Conservation (phyloP, 2,329 filamentous ascomycete species). For the Thielaviopsis populi region DNA sequence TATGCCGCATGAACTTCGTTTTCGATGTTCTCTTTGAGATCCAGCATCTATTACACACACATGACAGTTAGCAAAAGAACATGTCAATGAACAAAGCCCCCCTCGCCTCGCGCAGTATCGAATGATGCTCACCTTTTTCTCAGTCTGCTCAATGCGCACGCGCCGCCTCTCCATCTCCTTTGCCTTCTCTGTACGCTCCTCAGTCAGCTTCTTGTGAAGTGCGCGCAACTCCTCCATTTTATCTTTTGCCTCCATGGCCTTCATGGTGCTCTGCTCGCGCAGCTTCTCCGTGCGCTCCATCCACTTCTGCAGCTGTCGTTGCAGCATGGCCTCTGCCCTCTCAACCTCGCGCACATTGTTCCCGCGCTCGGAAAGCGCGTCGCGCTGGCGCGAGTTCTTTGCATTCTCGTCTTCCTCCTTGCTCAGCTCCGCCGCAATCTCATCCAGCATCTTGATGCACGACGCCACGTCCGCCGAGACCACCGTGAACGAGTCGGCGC, state of each 20-base stretch:
- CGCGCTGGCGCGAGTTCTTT: constrained; percentile 64
- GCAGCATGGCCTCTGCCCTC: constrained; percentile 66
- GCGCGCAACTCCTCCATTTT: constrained; percentile 81
- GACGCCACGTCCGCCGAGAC: constrained; percentile 73
- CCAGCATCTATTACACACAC: constrained; percentile 56
- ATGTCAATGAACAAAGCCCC: constrained; percentile 4
- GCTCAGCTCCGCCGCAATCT: constrained; percentile 66
- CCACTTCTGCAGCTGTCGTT: constrained; percentile 74
- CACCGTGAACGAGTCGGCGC: constrained; percentile 73
- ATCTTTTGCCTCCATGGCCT: constrained; percentile 64
- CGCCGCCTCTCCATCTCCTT: constrained; percentile 83
- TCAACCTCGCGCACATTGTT: constrained; percentile 89
- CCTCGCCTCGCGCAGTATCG: not conserved
- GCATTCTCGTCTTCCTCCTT: constrained; percentile 86
- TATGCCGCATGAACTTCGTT: constrained; percentile 80
- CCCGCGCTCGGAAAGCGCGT: constrained; percentile 72
- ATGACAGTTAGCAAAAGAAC: constrained; percentile 14
- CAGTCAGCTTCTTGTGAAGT: constrained; percentile 64
- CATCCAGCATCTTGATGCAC: constrained; percentile 78
- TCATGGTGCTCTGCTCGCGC: constrained; percentile 62
- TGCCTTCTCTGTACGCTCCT: constrained; percentile 73
- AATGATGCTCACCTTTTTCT: constrained; percentile 67
- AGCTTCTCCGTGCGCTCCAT: constrained; percentile 74
- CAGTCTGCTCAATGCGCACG: constrained; percentile 92
- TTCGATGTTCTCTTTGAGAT: constrained; percentile 94